Evolutionary conservation across 2,329 filamentous ascomycete genomes (phyloP), one percentile per base, ranked within the genome.

Genomic region (Trichophyton verrucosum): DNA sequence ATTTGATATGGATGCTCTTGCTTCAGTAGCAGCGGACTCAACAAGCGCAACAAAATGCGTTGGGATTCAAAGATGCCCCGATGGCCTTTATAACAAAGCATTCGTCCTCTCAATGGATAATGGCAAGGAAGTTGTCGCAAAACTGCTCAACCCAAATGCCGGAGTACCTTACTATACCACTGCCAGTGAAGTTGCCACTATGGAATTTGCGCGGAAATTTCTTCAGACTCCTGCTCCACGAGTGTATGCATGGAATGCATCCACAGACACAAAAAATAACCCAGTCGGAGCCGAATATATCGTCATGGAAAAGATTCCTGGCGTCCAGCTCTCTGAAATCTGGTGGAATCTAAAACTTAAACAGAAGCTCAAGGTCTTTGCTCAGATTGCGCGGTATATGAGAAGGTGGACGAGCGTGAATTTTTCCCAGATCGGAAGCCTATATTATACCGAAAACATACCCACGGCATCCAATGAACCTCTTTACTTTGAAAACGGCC

Each of bases 101-200:
- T 73, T 72, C 63, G 49, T 67, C n/a, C 63, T 73, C 51, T 63
- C 65, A 3, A 66, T 67, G 65, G 63, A 66, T 57, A 60, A 64
- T 61, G 64, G 57, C 15, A 49, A 53, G 17, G 11, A 63, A 42
- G 57, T 65, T 42, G 46, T 67, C 55, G 64, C 61, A 42, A 65
- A 64, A 53, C 59, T 67, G 15, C 65, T 63, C 13, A 65, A 65
- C 61, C 63, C 61, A 17, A 60, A 62, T 42, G 57, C 62, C 13
- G 62, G 60, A 0, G 36, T 64, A 36, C 59, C 60, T 13, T 59
- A 61, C 57, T 62, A 62, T 11, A 66, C 68, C 33, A 65, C 69
- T 20, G 71, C 72, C 55, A 72, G 70, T 61, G 72, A 75, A 65
- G 72, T 71, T 51, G 73, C 72, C n/a, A 75, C 71, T 27, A 66